A percentile compares a stretch with the other conserved stretches of the same genome.
Conservation (phyloP, 2,329 filamentous ascomycete genomes). For the Fusarium pseudoanthophilum region DNA sequence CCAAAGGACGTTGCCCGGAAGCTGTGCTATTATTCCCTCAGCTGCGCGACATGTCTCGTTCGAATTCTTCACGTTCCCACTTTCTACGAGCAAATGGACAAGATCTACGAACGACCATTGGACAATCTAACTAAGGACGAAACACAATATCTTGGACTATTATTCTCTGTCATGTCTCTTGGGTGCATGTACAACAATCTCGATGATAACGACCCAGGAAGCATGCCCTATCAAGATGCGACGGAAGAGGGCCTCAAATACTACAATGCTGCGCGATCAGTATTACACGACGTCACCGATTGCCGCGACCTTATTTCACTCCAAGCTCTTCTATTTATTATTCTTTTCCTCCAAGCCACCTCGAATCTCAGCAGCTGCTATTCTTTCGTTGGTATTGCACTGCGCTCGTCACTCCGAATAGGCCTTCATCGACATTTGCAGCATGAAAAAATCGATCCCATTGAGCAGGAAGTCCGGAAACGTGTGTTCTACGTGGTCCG, state of each 20-base stretch:
- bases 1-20: slow-evolving; percentile 65
- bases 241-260: slow-evolving; percentile 76
- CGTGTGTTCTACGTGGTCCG: slow-evolving; percentile 75
- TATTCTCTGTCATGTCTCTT: slow-evolving; percentile 77
- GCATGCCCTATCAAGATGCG: slow-evolving; percentile 60
- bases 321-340: slow-evolving; percentile 82
- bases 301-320: slow-evolving; percentile 80
- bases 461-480: slow-evolving; percentile 72
- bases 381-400: slow-evolving; percentile 80
- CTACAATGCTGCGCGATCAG: slow-evolving; percentile 72
- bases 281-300: slow-evolving; percentile 73
- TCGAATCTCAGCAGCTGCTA: slow-evolving; percentile 84
- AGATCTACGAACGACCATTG: slow-evolving; percentile 76
- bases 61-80: slow-evolving; percentile 83
- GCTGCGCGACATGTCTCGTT: slow-evolving; percentile 67
- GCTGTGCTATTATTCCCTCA: slow-evolving; percentile 66
- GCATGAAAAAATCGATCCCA: slow-evolving; percentile 69
- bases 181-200: slow-evolving; percentile 77
- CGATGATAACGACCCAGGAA: slow-evolving; percentile 62
- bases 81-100: slow-evolving; percentile 81
- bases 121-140: slow-evolving; percentile 73
- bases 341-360: slow-evolving; percentile 82
- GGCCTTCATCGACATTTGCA: slow-evolving; percentile 80
- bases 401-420: slow-evolving; percentile 79
- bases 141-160: slow-evolving; percentile 73